phyloP scores from a whole-genome alignment of 2,329 filamentous ascomycete genomes.

The Fusarium floridanum region DNA sequence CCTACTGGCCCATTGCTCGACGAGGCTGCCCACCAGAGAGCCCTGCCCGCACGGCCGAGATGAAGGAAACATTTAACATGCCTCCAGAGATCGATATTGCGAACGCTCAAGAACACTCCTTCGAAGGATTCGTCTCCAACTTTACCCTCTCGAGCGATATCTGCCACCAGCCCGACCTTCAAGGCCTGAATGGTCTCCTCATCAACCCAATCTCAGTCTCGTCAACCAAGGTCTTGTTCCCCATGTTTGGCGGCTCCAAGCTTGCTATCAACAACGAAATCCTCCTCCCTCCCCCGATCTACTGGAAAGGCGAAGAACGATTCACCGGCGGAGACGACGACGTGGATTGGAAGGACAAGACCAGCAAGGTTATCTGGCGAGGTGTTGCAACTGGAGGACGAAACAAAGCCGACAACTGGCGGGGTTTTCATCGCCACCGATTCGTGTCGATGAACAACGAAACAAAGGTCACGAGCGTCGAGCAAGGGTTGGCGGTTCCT shows the following conservation, averaged over 20 bases:
- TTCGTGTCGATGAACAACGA: slow-evolving; percentile 81
- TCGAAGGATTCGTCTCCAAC: slow-evolving; percentile 71
- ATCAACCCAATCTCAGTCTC: slow-evolving; percentile 70
- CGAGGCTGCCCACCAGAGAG: slow-evolving; percentile 74
- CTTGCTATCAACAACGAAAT: slow-evolving; percentile 78
- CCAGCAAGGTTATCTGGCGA: slow-evolving; percentile 69
- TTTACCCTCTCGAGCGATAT: slow-evolving; percentile 71
- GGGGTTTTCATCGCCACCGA: slow-evolving; percentile 79
- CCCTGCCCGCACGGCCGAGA: slow-evolving; percentile 63
- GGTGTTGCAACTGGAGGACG: slow-evolving; percentile 75
- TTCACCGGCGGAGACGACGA: slow-evolving; percentile 71
- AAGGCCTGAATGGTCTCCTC: slow-evolving; percentile 74
- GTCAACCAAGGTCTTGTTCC: slow-evolving; percentile 69
- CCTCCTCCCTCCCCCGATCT: slow-evolving; percentile 76
- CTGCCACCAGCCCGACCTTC: slow-evolving; percentile 75
- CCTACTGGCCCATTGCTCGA: slow-evolving; percentile 69
- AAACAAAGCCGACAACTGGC: slow-evolving; percentile 74
- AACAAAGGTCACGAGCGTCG: slow-evolving; percentile 66
- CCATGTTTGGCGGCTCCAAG: slow-evolving; percentile 78
- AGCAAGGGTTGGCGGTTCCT: slow-evolving; percentile 57
- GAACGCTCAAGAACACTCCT: slow-evolving; percentile 62
- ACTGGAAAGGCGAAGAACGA: slow-evolving; percentile 73
- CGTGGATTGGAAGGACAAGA: slow-evolving; percentile 69
- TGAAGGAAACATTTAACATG: slow-evolving; percentile 59
- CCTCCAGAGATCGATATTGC: slow-evolving; percentile 61